A percentile compares a stretch with the other conserved stretches of the same genome.
phyloP scores from a whole-genome alignment of 352 stramenopile species.

The Pythium plurisporium region DNA sequence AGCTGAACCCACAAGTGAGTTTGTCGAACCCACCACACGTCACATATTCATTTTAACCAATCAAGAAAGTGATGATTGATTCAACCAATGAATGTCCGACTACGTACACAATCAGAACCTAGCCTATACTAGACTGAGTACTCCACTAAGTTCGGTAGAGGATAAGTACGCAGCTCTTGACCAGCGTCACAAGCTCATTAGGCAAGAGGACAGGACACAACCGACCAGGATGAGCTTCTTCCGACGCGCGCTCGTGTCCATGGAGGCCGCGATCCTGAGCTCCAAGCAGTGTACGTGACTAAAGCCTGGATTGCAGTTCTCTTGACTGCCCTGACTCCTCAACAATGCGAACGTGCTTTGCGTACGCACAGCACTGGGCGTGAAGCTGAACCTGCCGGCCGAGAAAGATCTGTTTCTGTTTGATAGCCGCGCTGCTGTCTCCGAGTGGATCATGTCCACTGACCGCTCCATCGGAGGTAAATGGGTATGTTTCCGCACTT shows the following conservation, averaged over 20 bases:
- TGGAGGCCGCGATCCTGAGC: conserved; percentile 72
- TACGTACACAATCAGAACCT: no score
- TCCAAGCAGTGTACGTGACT: conserved; percentile 72
- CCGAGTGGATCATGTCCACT: conserved; percentile 67
- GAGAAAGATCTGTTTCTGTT: conserved; percentile 82
- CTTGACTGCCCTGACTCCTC: not conserved
- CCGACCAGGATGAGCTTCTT: conserved; percentile 62
- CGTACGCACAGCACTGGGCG: conserved; percentile 63
- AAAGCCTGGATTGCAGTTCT: not conserved
- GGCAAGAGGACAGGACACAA: not conserved
- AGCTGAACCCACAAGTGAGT: no score
- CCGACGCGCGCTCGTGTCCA: conserved; percentile 56
- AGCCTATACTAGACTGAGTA: not conserved
- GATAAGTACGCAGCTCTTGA: conserved; percentile 7
- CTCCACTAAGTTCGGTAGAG: conserved; percentile 10
- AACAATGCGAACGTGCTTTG: no score
- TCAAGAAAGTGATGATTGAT: no score
- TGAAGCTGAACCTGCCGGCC: conserved; percentile 67
- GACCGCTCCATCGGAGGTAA: conserved; percentile 78
- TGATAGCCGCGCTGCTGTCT: conserved; percentile 38
- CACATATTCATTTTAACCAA: no score
- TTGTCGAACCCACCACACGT: no score
- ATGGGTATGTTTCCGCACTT: not conserved
- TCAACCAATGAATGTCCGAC: no score
- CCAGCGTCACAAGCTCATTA: conserved; percentile 1